Percentiles rank a stretch among this genome's conserved stretches.
Evolutionary conservation across 345 rosid genomes (phyloP).

Genomic region (Psidium friedrichsthalianum): DNA sequence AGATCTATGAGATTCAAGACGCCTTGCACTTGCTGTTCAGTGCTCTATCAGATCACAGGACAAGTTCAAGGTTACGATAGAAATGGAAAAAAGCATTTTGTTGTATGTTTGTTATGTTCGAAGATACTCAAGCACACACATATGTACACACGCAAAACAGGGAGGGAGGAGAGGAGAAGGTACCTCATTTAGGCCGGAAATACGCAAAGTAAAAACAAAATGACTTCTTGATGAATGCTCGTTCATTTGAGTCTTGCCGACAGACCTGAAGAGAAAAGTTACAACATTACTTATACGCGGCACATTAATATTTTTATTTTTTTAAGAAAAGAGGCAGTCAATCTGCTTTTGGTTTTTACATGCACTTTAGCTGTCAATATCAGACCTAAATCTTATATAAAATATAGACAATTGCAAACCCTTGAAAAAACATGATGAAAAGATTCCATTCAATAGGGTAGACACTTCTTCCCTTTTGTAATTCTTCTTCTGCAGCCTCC

Average conservation of each 20-base stretch:
- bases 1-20: slow-evolving; percentile 94
- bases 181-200: slow-evolving; percentile 89
- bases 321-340: background rate
- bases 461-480: background rate
- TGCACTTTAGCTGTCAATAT: background rate
- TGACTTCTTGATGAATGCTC: slow-evolving; percentile 99
- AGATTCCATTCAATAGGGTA: background rate
- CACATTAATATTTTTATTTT: background rate
- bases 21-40: slow-evolving; percentile 96
- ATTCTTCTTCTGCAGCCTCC: background rate
- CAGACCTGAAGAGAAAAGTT: slow-evolving; percentile 41
- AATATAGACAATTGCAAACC: background rate
- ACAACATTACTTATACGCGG: background rate
- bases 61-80: background rate
- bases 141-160: background rate
- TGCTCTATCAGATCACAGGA: slow-evolving; percentile 35
- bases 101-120: background rate
- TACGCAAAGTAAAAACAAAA: slow-evolving; percentile 78
- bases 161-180: background rate
- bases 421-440: background rate
- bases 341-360: background rate
- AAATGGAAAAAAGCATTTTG: background rate
- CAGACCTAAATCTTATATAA: background rate
- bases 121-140: background rate
- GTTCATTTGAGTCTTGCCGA: slow-evolving; percentile 92